These are phyloP conservation scores for Ascochyta pisi DNA, from an alignment of 2,329 filamentous ascomycete genomes.

Conservation along the genomic window DNA sequence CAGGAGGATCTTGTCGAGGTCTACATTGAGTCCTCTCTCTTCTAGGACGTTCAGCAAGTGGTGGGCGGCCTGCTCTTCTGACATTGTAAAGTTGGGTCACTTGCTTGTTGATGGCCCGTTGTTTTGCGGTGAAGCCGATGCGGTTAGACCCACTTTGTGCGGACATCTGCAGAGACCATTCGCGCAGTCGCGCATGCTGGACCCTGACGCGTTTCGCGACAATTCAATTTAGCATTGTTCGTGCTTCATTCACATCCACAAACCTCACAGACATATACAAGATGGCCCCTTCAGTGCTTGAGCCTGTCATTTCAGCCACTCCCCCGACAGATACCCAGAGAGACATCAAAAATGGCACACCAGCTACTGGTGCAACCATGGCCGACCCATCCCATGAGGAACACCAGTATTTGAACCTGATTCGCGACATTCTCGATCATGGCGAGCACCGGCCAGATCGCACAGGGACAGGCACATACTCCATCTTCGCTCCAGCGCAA, in stretches of 20 bases:
- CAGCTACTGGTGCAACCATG: constrained; percentile 14
- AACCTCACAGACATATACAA: neutral
- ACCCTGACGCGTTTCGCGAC: constrained; percentile 35
- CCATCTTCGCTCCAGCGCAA: constrained; percentile 84
- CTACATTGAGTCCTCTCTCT: constrained; percentile 53
- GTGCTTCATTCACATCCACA: neutral
- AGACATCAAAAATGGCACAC: constrained; percentile 10
- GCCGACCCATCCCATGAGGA: constrained; percentile 72
- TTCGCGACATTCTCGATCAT: constrained; percentile 78
- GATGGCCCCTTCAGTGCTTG: constrained; percentile 40
- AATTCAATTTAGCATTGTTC: constrained; percentile 12
- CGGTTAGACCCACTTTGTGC: constrained; percentile 31
- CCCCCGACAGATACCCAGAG: constrained; percentile 23
- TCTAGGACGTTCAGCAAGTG: constrained; percentile 54
- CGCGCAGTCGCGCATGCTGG: constrained; percentile 43
- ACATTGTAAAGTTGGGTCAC: constrained; percentile 29
- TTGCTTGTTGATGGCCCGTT: constrained; percentile 24
- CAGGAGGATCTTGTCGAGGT: constrained; percentile 56
- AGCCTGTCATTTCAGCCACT: constrained; percentile 34
- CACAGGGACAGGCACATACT: constrained; percentile 91
- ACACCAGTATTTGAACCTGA: constrained; percentile 89
- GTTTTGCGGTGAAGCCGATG: constrained; percentile 34
- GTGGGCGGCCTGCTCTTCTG: constrained; percentile 48
- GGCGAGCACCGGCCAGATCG: constrained; percentile 91
- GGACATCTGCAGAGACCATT: constrained; percentile 26